Evolutionary conservation across 768 basidiomycete species (phyloP).

Genomic region (Strobilomyces confusus): DNA sequence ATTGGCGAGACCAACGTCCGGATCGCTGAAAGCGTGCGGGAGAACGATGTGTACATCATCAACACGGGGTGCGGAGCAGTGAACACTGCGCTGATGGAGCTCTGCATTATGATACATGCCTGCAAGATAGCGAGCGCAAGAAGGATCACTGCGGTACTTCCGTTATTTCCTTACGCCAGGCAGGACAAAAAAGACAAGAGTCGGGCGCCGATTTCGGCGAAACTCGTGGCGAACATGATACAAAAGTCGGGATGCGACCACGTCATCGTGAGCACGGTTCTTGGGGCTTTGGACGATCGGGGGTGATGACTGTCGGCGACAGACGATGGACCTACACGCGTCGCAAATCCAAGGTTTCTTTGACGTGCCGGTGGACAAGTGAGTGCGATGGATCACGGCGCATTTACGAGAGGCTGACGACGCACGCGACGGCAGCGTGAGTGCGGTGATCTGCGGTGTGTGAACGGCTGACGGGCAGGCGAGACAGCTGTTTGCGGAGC

Average conservation of each 20-base stretch:
- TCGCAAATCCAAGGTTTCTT: constrained; percentile 99
- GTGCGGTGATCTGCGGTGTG: constrained; percentile 25
- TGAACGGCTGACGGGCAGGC: constrained; percentile 20
- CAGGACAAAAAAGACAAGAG: constrained; percentile 99
- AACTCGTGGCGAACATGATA: constrained; percentile 97
- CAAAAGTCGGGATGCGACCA: constrained; percentile 92
- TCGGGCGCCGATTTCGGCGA: constrained; percentile 95
- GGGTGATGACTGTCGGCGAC: constrained; percentile 3
- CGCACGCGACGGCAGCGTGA: constrained; percentile 40
- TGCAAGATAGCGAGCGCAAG: constrained; percentile 99
- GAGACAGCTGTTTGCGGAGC: constrained; percentile 86
- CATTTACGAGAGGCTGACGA: constrained; percentile 13
- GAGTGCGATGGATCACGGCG: constrained; percentile 36
- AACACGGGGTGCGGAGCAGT: constrained; percentile 85
- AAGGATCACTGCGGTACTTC: constrained; percentile 97
- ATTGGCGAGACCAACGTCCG: constrained; percentile 91
- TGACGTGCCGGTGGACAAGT: constrained; percentile 99
- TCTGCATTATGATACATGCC: constrained; percentile 98
- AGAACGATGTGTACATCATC: constrained; percentile 98
- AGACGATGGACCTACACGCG: constrained; percentile 99
- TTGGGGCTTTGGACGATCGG: background rate
- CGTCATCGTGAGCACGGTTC: constrained; percentile 71
- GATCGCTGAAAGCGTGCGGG: constrained; percentile 92
- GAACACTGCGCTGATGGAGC: constrained; percentile 95
- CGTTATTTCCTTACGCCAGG: constrained; percentile 93